Evolutionary conservation across 2,329 filamentous ascomycete genomes (phyloP).

Genomic region (Uncinocarpus reesii): DNA sequence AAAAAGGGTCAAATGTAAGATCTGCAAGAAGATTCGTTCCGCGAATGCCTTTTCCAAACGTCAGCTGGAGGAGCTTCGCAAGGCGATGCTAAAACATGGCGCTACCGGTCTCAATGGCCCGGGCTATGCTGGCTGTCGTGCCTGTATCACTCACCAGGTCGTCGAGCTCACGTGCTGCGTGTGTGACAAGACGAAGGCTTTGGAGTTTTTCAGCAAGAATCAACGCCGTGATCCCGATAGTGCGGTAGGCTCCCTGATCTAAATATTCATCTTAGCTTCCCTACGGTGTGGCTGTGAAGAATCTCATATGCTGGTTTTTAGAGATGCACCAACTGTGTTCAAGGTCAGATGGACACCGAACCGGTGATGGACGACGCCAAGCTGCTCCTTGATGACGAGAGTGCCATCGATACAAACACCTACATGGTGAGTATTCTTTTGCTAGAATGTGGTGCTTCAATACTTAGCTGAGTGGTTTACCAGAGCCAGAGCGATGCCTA

Average conservation of each 20-base stretch:
- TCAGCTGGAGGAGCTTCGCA: conserved; percentile 33
- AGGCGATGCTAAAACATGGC: conserved; percentile 19
- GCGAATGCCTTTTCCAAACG: conserved; percentile 38
- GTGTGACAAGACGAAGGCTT: conserved; percentile 39
- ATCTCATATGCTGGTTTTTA: conserved; percentile 22
- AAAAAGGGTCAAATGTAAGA: conserved; percentile 39
- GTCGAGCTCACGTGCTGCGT: conserved; percentile 41
- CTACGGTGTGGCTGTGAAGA: not conserved
- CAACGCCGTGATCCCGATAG: conserved; percentile 39
- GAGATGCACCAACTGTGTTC: conserved; percentile 36
- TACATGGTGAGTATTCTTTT: conserved; percentile 3
- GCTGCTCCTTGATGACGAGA: conserved; percentile 17
- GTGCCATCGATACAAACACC: not conserved
- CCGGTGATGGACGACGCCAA: conserved; percentile 28
- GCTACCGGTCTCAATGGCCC: conserved; percentile 16
- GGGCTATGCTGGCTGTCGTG: conserved; percentile 33
- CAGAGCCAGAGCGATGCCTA: conserved; percentile 9
- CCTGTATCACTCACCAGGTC: conserved; percentile 36
- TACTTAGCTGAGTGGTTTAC: not conserved
- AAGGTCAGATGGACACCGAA: conserved; percentile 27
- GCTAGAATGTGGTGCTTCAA: not conserved
- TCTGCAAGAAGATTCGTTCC: conserved; percentile 36
- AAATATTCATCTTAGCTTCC: not conserved
- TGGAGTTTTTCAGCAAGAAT: conserved; percentile 42
- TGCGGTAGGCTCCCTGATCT: conserved; percentile 31